These are phyloP conservation scores for Globisporangium cylindrosporum DNA, from an alignment of 352 stramenopile species.

Conservation along the genomic window DNA sequence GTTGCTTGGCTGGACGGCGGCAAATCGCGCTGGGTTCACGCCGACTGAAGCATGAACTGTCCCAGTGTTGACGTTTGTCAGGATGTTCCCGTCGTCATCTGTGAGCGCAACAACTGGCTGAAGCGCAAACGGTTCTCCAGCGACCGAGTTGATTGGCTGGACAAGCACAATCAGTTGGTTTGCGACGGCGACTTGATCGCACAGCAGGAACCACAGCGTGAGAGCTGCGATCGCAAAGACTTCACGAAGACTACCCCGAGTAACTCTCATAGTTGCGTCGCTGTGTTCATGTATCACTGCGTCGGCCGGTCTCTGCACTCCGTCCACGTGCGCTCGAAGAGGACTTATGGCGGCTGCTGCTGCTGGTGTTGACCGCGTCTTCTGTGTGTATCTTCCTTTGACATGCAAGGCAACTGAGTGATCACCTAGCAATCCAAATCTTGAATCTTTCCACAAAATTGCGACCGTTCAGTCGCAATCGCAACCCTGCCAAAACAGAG, in stretches of 20 bases:
- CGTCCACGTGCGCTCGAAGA: neutral
- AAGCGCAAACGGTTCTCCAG: constrained; percentile 55
- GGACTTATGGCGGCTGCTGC: neutral
- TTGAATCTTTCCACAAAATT: constrained; percentile 8
- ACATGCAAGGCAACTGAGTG: constrained; percentile 1
- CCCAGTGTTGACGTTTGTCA: constrained; percentile 54
- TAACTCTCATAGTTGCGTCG: neutral
- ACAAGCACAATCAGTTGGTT: constrained; percentile 62
- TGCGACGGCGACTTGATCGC: constrained; percentile 9
- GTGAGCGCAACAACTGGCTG: constrained; percentile 70
- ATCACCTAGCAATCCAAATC: constrained; percentile 7
- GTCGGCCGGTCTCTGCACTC: neutral
- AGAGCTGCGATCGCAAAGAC: neutral
- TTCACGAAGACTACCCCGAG: neutral
- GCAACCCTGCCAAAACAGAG: neutral
- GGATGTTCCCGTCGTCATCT: constrained; percentile 76
- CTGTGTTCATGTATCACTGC: neutral
- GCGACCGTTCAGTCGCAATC: neutral
- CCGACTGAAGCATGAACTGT: constrained; percentile 53
- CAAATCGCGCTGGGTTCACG: constrained; percentile 50
- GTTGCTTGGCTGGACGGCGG: constrained; percentile 37
- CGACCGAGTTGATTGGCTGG: constrained; percentile 59
- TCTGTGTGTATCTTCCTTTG: neutral
- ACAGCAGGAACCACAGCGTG: constrained; percentile 3
- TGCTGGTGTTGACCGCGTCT: neutral